Evolutionary conservation across 805 yeast species (phyloP), one percentile per base, ranked within the genome.

Genomic region (Starmerella lactis-condensi): DNA sequence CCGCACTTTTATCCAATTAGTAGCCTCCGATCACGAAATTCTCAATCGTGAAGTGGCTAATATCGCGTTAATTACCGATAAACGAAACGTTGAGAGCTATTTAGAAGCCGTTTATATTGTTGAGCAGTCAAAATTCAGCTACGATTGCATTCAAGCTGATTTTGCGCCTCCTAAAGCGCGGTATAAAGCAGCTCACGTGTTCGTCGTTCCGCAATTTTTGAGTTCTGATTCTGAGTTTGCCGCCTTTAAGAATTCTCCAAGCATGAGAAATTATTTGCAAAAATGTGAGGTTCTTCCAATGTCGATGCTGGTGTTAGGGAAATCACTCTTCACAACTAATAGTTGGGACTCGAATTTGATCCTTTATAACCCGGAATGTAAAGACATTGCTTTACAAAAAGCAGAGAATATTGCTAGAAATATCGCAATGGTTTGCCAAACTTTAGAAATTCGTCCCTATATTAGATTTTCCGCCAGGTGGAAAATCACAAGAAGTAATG

Each of bases 381-480:
- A 58, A 20, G 32, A 30, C 19, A 12, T 17, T 13, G 37, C 31
- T 3, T 19, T 32, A 20, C 36, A 27, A 7, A 74, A 75, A 35
- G 60, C 79, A 11, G 56, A 62, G 13, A 53, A 53, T 31, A 67
- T 76, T 1, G 79, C 85, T 1, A 57, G 65, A 8, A 47, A 79
- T 15, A 58, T 89, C 41, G 69, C 81, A 19, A 69, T 73, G 41
- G 44, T 79, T 16, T 77, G 92, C 59, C 67, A 76, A 6, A 48
- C 75, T 7, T 70, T 89, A 1, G 91, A 91, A 10, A 95, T 83
- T 47, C 78, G 75, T 43, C 98, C 98, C 2, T 65, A 75, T 26
- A 68, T 89, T 14, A 62, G 98, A 42, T 78, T 69, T 53, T 73
- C 70, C 47, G 60, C 22, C 13, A 32, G 36, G 7, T 27, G 38